phyloP scores from a whole-genome alignment of 148 eudicot genomes.

The Mesembryanthemum crystallinum region DNA sequence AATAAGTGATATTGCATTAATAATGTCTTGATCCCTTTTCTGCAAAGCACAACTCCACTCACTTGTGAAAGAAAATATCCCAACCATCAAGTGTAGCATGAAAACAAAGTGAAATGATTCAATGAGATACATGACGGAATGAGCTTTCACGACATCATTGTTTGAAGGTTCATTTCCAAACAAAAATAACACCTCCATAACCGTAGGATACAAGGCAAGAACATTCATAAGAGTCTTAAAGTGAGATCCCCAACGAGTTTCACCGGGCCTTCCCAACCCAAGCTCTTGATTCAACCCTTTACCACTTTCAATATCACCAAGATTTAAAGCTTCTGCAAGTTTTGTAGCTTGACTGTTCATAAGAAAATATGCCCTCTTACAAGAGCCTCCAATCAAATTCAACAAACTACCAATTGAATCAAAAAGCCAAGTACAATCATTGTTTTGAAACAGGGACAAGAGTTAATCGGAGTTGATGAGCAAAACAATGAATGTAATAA shows the following conservation, averaged over 20 bases:
- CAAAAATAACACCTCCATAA: background rate
- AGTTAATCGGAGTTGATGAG: background rate
- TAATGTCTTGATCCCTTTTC: constrained; percentile 4
- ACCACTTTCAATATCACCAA: background rate
- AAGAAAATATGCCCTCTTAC: background rate
- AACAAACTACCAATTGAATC: background rate
- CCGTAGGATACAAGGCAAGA: background rate
- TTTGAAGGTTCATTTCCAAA: background rate
- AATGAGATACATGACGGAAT: background rate
- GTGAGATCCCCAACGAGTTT: background rate
- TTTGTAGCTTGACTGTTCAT: background rate
- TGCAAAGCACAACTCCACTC: background rate
- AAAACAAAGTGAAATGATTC: constrained; percentile 1
- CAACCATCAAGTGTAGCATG: background rate
- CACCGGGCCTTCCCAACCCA: background rate
- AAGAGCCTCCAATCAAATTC: constrained; percentile 9
- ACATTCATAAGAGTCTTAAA: background rate
- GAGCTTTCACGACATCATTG: background rate
- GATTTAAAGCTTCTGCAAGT: background rate
- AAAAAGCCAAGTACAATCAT: background rate
- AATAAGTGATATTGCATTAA: constrained; percentile 6
- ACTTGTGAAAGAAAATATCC: background rate
- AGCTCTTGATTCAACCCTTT: background rate
- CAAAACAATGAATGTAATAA: background rate
- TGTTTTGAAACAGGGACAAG: background rate